A percentile compares a stretch with the other conserved stretches of the same genome.
phyloP scores from a whole-genome alignment of 441 rosid genomes.

The Pelargonium myrrhifolium region DNA sequence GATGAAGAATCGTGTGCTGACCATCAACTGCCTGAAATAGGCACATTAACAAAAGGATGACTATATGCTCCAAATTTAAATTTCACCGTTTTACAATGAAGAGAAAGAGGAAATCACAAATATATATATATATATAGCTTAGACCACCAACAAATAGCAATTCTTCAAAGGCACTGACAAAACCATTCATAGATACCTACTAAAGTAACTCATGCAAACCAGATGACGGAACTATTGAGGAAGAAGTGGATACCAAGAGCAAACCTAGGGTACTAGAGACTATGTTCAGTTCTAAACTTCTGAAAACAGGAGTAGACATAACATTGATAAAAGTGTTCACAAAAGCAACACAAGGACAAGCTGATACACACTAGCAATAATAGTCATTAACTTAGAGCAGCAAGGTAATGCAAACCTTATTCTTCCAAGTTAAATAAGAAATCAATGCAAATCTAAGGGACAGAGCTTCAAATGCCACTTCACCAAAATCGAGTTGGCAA shows the following conservation, averaged over 20 bases:
- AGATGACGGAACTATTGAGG: not conserved
- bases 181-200: not conserved
- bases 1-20: conserved; percentile 82
- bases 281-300: not conserved
- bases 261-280: not conserved
- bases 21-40: conserved; percentile 81
- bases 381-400: not conserved
- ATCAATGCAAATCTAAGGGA: not conserved
- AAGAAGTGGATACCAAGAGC: not conserved
- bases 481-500: not conserved
- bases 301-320: not conserved
- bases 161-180: not conserved
- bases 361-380: not conserved
- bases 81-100: not conserved
- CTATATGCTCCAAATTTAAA: conserved; percentile 5
- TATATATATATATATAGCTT: not conserved
- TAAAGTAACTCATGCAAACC: not conserved
- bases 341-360: not conserved
- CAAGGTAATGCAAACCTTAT: not conserved
- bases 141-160: not conserved
- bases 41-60: conserved; percentile 19
- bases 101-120: not conserved
- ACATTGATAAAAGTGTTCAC: not conserved
- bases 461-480: not conserved
- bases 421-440: not conserved